Base-by-base conservation (phyloP, 129 eudicot genomes). In the sunflower (Helianthus annuus) region DNA sequence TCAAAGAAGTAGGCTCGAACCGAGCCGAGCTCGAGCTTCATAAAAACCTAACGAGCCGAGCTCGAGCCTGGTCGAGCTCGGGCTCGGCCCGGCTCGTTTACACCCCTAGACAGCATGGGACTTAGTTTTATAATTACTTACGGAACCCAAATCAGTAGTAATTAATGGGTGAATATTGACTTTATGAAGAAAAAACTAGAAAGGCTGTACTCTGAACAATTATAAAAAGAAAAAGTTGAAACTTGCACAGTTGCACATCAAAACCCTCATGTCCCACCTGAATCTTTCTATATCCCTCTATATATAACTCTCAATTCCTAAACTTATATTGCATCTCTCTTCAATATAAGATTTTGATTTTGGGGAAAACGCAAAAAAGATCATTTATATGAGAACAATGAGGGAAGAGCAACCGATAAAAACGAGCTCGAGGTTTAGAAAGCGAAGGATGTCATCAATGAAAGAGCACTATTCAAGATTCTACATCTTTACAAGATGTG, bases 391-490 rank as follows among this genome's bases (percentile, higher is more conserved):
- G 67, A 10, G n/a, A 3, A 66, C n/a, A 58, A 66, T 11, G 58
- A 66, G 62, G 40, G 58, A 57, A 19, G 65, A 66, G 12, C n/a
- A 57, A 17, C 53, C 7, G 6, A 56, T 15, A 52, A 49, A 17
- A 36, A 67, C 16, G 40, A 17, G 51, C 15, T 53, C 34, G 34
- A 70, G 71, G 15, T 27, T 42, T 6, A 72, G 7, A 55, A 72
- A 39, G 74, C 69, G 65, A 73, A 72, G 70, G 40, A 15, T 19
- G 56, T 61, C 74, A 14, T 52, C 68, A 13, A 27, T 73, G 48
- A 79, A 79, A 66, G 83, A 72, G 32, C 78, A 48, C 6, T 64
- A 73, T 39, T 79, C 83, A 63, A 79, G 83, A 67, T 79, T 79
- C 54, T 79, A 79, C 68, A 79, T 79, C 49, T 48, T 72, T 38